These are phyloP conservation scores for Hymenotorrendiella dingleyae DNA, from an alignment of 2,329 filamentous ascomycete species.

Conservation along the genomic window DNA sequence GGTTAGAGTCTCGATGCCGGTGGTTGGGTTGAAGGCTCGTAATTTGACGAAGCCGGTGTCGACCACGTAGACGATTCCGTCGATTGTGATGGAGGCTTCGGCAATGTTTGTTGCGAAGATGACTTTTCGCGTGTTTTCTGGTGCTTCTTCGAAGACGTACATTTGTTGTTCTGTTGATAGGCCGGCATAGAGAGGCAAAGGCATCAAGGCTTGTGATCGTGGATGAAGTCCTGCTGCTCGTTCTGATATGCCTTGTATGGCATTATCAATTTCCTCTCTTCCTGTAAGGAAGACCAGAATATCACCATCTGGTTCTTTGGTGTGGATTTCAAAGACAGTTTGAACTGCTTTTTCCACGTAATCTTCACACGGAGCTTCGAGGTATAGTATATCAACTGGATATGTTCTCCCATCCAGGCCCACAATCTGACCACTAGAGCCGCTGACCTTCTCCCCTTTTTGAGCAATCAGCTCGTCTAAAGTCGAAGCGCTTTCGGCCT, in stretches of 20 bases:
- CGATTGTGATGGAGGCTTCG: constrained; percentile 91
- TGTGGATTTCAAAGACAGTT: constrained; percentile 83
- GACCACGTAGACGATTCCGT: constrained; percentile 84
- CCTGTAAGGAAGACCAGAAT: constrained; percentile 90
- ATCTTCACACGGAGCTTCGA: constrained; percentile 72
- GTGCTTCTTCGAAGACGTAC: constrained; percentile 83
- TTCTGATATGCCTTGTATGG: constrained; percentile 73
- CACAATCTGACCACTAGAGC: constrained; percentile 57
- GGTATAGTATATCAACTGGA: constrained; percentile 80
- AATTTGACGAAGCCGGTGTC: constrained; percentile 91
- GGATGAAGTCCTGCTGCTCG: constrained; percentile 58
- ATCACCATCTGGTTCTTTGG: constrained; percentile 73
- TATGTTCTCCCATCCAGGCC: constrained; percentile 84
- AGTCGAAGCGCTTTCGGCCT: constrained; percentile 33
- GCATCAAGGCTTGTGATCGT: constrained; percentile 53
- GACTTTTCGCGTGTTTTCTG: constrained; percentile 80
- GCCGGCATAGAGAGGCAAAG: constrained; percentile 82
- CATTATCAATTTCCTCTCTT: constrained; percentile 83
- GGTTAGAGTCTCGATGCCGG: constrained; percentile 83
- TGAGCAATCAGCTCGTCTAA: constrained; percentile 26
- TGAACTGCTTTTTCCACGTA: constrained; percentile 80
- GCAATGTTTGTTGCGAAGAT: constrained; percentile 95
- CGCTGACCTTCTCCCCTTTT: constrained; percentile 21
- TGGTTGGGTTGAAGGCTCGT: constrained; percentile 74
- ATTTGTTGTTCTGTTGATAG: constrained; percentile 88